Conservation (phyloP, 225 moss, liverwort and hornwort genomes). For the Climacium dendroides region DNA sequence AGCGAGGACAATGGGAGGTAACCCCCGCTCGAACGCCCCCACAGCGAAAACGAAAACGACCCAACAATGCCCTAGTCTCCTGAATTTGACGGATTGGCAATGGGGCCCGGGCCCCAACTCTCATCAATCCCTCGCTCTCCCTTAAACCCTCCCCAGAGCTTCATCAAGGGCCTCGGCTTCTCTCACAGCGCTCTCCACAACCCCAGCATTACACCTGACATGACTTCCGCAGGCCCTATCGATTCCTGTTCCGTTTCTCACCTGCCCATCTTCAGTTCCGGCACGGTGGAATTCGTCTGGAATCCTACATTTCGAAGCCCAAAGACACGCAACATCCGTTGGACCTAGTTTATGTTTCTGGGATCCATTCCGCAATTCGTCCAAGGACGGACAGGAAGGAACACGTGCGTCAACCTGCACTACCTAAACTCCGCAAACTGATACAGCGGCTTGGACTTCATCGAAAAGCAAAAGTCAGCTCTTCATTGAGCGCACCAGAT, state of each 20-base stretch:
- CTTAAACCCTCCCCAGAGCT: not conserved
- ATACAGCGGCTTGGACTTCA: not conserved
- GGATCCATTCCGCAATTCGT: not conserved
- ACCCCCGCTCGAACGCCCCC: not conserved
- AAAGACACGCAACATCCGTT: not conserved
- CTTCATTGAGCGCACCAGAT: not conserved
- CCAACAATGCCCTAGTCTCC: not conserved
- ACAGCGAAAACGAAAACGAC: not conserved
- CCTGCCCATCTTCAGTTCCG: not conserved
- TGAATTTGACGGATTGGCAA: not conserved
- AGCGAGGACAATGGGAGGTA: conserved; percentile 54
- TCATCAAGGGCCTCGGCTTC: not conserved
- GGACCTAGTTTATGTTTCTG: too few species aligned
- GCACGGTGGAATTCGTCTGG: not conserved
- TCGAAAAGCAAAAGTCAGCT: not conserved
- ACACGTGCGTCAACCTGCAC: not conserved
- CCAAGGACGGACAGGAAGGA: not conserved
- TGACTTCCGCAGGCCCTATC: not conserved
- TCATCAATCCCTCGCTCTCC: not conserved
- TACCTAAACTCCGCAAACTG: not conserved
- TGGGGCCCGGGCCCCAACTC: not conserved
- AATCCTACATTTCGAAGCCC: not conserved
- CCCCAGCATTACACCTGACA: not conserved
- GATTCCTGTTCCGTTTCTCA: not conserved
- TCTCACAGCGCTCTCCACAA: not conserved